A percentile compares a stretch with the other conserved stretches of the same genome.
phyloP scores from a whole-genome alignment of 2,329 filamentous ascomycete species.

The Mariannaea elegans region DNA sequence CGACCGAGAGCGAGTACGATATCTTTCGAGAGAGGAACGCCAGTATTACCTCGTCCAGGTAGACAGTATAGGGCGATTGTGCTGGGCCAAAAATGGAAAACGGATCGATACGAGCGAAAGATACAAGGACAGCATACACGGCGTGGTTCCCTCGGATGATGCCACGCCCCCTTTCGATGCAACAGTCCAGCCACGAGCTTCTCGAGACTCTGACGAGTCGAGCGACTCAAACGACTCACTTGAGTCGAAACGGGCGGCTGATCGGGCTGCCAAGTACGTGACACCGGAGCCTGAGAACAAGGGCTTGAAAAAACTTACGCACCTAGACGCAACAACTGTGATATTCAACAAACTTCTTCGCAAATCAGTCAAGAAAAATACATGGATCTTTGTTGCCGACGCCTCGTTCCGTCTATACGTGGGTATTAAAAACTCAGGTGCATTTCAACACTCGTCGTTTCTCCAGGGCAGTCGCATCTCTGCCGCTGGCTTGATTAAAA shows the following conservation, averaged over 20 bases:
- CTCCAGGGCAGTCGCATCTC: constrained; percentile 83
- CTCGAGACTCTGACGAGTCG: constrained; percentile 33
- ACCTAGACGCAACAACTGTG: constrained; percentile 72
- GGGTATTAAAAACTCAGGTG: constrained; percentile 87
- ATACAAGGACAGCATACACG: constrained; percentile 82
- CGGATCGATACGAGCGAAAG: constrained; percentile 79
- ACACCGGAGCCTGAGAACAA: constrained; percentile 69
- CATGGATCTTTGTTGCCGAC: constrained; percentile 94
- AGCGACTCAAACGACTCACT: constrained; percentile 49
- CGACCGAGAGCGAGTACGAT: constrained; percentile 82
- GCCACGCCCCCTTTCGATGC: constrained; percentile 62
- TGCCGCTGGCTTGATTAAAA: constrained; percentile 84
- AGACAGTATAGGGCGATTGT: constrained; percentile 77
- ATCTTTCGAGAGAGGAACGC: constrained; percentile 83
- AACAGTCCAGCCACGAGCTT: constrained; percentile 23
- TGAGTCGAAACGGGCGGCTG: constrained; percentile 63
- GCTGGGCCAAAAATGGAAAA: constrained; percentile 85
- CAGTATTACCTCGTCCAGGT: constrained; percentile 82
- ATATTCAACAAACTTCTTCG: constrained; percentile 82
- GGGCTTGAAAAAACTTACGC: constrained; percentile 62
- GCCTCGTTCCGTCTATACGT: constrained; percentile 87
- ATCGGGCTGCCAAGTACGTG: constrained; percentile 70
- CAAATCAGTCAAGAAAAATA: constrained; percentile 83
- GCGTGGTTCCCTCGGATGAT: constrained; percentile 71
- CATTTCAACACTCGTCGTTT: constrained; percentile 92